Percentiles rank a stretch among this genome's conserved stretches.
Evolutionary conservation across 192 early-diverging fungal species (phyloP).

Genomic region (Entophlyctis luteolus): DNA sequence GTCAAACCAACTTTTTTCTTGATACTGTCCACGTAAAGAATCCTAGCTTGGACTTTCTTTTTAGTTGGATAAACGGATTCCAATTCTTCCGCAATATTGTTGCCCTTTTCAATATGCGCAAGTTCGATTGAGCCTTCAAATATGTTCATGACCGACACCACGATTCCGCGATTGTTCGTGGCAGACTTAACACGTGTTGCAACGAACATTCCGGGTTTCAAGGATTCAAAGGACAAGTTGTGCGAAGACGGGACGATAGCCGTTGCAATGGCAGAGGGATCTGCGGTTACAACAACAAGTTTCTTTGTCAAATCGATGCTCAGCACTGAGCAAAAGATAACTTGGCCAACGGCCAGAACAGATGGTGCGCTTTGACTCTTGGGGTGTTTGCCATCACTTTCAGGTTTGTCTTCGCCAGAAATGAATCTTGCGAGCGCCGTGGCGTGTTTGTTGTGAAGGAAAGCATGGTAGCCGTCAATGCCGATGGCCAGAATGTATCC

Average conservation of each 20-base stretch:
- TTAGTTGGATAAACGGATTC: constrained; percentile 58
- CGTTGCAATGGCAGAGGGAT: constrained; percentile 56
- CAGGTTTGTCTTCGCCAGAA: too few species aligned
- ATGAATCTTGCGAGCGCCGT: constrained; percentile 10
- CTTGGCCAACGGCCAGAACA: constrained; percentile 66
- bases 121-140: constrained; percentile 71
- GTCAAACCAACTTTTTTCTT: constrained; percentile 41
- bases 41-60: constrained; percentile 61
- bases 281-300: constrained; percentile 63
- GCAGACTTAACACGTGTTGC: constrained; percentile 57
- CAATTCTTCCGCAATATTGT: constrained; percentile 37
- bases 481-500: constrained; percentile 83
- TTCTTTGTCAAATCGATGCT: constrained; percentile 59
- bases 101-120: constrained; percentile 40
- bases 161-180: constrained; percentile 61
- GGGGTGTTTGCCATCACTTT: too few species aligned
- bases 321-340: constrained; percentile 63
- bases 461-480: constrained; percentile 55
- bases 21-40: constrained; percentile 60
- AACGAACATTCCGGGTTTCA: constrained; percentile 77
- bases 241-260: constrained; percentile 32
- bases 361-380: not conserved
- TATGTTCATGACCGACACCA: constrained; percentile 75
- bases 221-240: constrained; percentile 65
- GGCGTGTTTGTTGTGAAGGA: constrained; percentile 68